Percentiles rank a stretch among this genome's conserved stretches.
These are phyloP conservation scores for Penstemon eatonii DNA, from an alignment of 257 asterid genomes.

Conservation along the genomic window DNA sequence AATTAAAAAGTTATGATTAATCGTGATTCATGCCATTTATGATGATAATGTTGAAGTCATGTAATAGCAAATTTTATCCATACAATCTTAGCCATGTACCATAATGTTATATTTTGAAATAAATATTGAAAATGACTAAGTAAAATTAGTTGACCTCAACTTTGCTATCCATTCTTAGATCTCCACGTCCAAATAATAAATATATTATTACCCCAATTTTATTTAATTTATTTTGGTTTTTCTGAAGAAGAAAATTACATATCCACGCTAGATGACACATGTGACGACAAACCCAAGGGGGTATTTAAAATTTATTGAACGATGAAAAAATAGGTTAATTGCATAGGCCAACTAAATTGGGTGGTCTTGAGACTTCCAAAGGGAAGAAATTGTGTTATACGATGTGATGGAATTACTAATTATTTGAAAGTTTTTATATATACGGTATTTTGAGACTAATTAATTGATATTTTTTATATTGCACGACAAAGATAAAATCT, in stretches of 20 bases:
- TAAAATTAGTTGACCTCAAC: constrained; percentile 38
- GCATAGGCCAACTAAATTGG: constrained; percentile 19
- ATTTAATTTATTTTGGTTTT: not conserved
- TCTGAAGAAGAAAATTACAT: not conserved
- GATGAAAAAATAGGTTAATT: not conserved
- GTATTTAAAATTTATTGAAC: not conserved
- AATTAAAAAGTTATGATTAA: no score
- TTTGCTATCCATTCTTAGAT: constrained; percentile 32
- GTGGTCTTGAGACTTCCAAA: not conserved
- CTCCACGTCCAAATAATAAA: constrained; percentile 16
- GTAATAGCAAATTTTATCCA: no score
- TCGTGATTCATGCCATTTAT: no score
- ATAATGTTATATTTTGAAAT: not conserved
- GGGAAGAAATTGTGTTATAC: no score
- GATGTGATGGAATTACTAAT: no score
- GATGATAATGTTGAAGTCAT: no score
- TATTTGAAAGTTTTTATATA: no score
- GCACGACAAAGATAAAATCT: no score
- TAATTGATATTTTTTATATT: no score
- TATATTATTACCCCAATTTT: not conserved
- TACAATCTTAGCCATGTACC: no score
- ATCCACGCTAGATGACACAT: not conserved
- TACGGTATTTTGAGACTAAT: no score
- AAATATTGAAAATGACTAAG: constrained; percentile 35
- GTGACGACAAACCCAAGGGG: not conserved